Evolutionary conservation across 129 eudicot genomes (phyloP), one percentile per base, ranked within the genome.

Genomic region (Saposhnikovia divaricata): DNA sequence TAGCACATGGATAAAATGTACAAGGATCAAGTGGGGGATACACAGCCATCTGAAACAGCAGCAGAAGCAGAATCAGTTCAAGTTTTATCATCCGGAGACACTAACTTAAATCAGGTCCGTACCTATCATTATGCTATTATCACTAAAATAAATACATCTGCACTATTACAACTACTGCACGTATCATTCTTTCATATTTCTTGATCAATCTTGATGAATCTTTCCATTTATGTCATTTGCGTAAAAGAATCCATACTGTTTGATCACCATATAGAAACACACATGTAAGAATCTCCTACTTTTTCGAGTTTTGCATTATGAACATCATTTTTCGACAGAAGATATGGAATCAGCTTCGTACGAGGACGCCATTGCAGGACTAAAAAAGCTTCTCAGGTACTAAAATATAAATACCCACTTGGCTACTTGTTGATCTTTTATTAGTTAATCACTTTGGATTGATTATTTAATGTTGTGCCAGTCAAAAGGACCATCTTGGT

Each of bases 401-500:
- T 57, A 28, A 28, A 27, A 27, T 28, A 31, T 65, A 11, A 25
- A 0, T 19, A 61, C 31, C 13, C 31, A 48, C 19, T 48, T 46
- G 50, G 50, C 50, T 14, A 51, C 59, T 51, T 51, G 57, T 50
- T 14, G 59, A 51, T 51, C 10, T 53, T 53, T 50, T 51, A 51
- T 51, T 4, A 18, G 0, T 51, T 4, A 16, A 4, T 0, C 8
- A 21, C 27, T 55, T 1, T 19, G 25, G 12, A 23, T 57, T 57
- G 66, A 23, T 23, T 57, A 1, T 57, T 57, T 57, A 8, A 23
- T 57, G 66, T 57, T 44, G 15, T 78, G 59, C 46, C 46, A 92
- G 98, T 80, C 91, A 89, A 80, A 95, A 95, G 15, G 65, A 63
- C 13, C 91, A 84, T 59, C 86, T 87, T 71, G 85, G 84, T 34